phyloP scores from a whole-genome alignment of 345 rosid genomes.

The Lepidium didymum region DNA sequence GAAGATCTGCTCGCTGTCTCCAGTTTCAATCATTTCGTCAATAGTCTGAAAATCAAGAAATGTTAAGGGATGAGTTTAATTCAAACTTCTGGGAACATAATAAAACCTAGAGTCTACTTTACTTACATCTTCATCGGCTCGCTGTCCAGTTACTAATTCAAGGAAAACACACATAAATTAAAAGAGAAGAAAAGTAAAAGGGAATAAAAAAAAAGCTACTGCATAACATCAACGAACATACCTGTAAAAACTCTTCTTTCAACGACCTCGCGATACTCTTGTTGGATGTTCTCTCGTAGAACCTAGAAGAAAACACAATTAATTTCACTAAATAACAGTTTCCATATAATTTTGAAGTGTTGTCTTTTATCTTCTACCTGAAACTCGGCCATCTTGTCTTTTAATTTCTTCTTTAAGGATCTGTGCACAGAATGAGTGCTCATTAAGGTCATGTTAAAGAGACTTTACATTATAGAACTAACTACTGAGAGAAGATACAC shows the following conservation, averaged over 20 bases:
- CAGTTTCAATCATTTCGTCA: conserved; percentile 83
- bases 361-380: conserved; percentile 40
- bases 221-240: conserved; percentile 9
- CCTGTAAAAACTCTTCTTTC: conserved; percentile 90
- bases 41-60: conserved; percentile 46
- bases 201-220: background rate
- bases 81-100: background rate
- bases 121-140: conserved; percentile 34
- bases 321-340: background rate
- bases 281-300: conserved; percentile 73
- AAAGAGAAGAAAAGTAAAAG: background rate
- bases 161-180: background rate
- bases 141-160: conserved; percentile 31
- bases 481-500: background rate
- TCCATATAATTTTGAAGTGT: background rate
- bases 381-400: conserved; percentile 72
- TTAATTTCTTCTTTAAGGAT: conserved; percentile 40
- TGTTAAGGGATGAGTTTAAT: background rate
- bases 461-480: background rate
- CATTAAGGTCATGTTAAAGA: conserved; percentile 4
- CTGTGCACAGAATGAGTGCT: conserved; percentile 37
- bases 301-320: conserved; percentile 37
- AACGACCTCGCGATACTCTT: conserved; percentile 87
- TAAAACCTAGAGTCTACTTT: background rate
- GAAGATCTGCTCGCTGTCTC: conserved; percentile 90